Conservation (phyloP, 305 asterid genomes). For the Fraxinus floribunda region DNA sequence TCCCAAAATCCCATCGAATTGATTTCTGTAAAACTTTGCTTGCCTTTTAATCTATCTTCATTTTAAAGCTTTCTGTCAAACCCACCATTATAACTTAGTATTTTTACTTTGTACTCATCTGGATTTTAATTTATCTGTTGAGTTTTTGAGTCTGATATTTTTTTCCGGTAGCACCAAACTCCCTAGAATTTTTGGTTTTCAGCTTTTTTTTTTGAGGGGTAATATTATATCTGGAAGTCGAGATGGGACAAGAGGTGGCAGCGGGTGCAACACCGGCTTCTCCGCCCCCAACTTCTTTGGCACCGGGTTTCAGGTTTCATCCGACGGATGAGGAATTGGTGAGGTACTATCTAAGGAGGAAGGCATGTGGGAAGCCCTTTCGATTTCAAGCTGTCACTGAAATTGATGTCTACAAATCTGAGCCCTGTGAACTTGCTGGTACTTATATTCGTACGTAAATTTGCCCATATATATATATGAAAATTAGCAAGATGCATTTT, state of each 20-base stretch:
- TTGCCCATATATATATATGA: background rate
- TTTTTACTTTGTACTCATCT: background rate
- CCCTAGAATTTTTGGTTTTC: conserved; percentile 17
- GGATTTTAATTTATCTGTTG: background rate
- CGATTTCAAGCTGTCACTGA: conserved; percentile 56
- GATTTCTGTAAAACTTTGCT: conserved; percentile 30
- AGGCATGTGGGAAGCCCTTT: conserved; percentile 63
- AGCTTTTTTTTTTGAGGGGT: background rate
- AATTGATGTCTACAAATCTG: conserved; percentile 59
- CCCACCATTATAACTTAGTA: background rate
- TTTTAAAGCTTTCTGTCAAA: conserved; percentile 10
- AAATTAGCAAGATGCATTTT: conserved; percentile 9
- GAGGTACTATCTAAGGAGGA: conserved; percentile 66
- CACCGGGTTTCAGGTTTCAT: conserved; percentile 81
- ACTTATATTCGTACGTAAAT: background rate
- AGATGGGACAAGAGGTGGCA: conserved; percentile 37
- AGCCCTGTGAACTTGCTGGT: conserved; percentile 54
- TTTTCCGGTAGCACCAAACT: background rate
- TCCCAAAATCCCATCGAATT: background rate
- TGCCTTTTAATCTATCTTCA: conserved; percentile 42
- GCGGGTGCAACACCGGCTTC: conserved; percentile 17
- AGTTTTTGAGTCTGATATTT: background rate
- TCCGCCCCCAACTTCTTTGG: conserved; percentile 57
- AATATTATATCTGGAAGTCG: conserved; percentile 20
- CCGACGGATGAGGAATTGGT: conserved; percentile 83